phyloP scores from a whole-genome alignment of 306 rosid species.

The Astragalus glycyphyllos region DNA sequence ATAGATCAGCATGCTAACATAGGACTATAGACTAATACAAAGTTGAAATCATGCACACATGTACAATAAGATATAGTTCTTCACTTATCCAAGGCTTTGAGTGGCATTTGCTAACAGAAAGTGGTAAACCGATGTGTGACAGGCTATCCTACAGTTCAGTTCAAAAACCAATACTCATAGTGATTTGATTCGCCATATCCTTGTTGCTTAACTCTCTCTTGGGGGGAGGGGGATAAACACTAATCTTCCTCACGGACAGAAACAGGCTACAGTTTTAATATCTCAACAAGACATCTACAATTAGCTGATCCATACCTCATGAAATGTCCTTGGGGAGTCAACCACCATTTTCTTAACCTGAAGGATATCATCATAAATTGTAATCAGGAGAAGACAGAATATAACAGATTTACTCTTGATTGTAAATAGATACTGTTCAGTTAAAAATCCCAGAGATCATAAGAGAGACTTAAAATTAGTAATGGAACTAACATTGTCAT shows the following conservation, averaged over 20 bases:
- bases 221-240: neutral
- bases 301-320: constrained; percentile 68
- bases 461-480: constrained; percentile 33
- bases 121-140: constrained; percentile 1
- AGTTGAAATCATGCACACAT: constrained; percentile 3
- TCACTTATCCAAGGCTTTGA: constrained; percentile 26
- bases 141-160: constrained; percentile 26
- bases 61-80: constrained; percentile 27
- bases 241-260: constrained; percentile 17
- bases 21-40: constrained; percentile 31
- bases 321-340: constrained; percentile 92
- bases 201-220: constrained; percentile 17
- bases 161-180: constrained; percentile 19
- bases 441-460: constrained; percentile 23
- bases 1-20: constrained; percentile 33
- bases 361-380: constrained; percentile 40
- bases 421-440: constrained; percentile 11
- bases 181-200: neutral
- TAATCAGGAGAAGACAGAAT: constrained; percentile 43
- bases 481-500: constrained; percentile 63
- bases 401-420: constrained; percentile 18
- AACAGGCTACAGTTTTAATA: constrained; percentile 31
- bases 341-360: constrained; percentile 94
- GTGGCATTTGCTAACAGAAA: constrained; percentile 29
- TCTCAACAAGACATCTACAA: constrained; percentile 27